A percentile compares a stretch with the other conserved stretches of the same genome.
phyloP scores from a whole-genome alignment of 1,284 basidiomycete species.

The Cutaneotrichosporon mucoides region DNA sequence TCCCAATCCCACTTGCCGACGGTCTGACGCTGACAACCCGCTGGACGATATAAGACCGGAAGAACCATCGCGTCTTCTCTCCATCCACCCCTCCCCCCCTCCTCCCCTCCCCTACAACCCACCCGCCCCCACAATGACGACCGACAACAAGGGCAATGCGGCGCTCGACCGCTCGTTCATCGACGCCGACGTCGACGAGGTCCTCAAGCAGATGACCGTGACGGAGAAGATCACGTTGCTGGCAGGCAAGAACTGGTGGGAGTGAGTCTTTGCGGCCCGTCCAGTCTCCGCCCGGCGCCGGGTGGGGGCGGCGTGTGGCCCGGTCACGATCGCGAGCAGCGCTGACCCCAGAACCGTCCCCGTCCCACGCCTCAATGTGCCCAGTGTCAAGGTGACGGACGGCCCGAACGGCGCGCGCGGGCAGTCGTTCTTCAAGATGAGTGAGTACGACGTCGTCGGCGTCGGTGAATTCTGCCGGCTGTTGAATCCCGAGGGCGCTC shows the following conservation, averaged over 20 bases:
- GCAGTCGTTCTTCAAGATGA: conserved; percentile 28
- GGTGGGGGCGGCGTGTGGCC: not conserved
- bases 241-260: conserved; percentile 36
- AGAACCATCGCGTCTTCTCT: not conserved
- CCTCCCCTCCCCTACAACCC: not conserved
- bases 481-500: not conserved
- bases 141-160: not conserved
- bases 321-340: not conserved
- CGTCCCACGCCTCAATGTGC: conserved; percentile 39
- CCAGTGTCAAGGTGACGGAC: conserved; percentile 32
- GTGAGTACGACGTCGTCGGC: conserved; percentile 16
- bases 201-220: conserved; percentile 11
- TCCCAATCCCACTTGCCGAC: too few species aligned
- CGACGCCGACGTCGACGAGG: conserved; percentile 7
- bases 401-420: conserved; percentile 33
- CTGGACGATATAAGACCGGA: too few species aligned
- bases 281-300: not conserved
- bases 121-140: not conserved
- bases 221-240: conserved; percentile 39
- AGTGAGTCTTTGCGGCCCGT: conserved; percentile 24
- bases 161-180: conserved; percentile 19
- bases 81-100: not conserved
- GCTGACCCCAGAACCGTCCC: conserved; percentile 1
- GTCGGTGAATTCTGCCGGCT: not conserved
- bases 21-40: too few species aligned